These are phyloP conservation scores for Claviceps digitariae DNA, from an alignment of 2,329 filamentous ascomycete species.

Conservation along the genomic window DNA sequence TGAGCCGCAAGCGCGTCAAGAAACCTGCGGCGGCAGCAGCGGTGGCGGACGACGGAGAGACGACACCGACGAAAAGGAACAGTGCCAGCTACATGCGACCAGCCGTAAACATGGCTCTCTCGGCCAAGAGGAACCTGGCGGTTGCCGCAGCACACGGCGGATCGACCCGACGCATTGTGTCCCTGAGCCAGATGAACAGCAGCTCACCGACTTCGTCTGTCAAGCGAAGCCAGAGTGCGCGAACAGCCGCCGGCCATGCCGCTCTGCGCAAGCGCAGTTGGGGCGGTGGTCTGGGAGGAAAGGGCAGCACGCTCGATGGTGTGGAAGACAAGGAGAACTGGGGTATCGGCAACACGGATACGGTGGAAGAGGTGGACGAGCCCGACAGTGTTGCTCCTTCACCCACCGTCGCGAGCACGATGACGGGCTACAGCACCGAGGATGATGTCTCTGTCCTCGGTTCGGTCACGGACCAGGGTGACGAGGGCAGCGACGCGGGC, in stretches of 20 bases:
- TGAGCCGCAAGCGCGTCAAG: conserved; percentile 44
- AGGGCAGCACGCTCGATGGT: conserved; percentile 27
- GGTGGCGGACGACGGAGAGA: conserved; percentile 5
- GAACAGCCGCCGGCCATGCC: conserved; percentile 40
- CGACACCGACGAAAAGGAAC: not conserved
- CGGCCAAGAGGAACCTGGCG: conserved; percentile 34
- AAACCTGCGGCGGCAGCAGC: conserved; percentile 19
- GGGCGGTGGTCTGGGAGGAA: conserved; percentile 36
- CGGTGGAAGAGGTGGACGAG: conserved; percentile 41
- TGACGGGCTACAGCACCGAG: conserved; percentile 1
- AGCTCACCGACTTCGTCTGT: conserved; percentile 53
- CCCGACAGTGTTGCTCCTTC: conserved; percentile 12
- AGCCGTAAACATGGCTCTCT: conserved; percentile 40
- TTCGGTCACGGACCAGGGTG: conserved; percentile 9
- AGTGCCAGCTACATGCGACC: conserved; percentile 13
- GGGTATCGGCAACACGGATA: conserved; percentile 48
- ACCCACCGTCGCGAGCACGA: not conserved
- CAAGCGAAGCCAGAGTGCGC: conserved; percentile 67
- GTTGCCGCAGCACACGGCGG: conserved; percentile 31
- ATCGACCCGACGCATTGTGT: conserved; percentile 69
- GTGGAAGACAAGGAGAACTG: conserved; percentile 52
- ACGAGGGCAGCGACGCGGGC: conserved; percentile 32
- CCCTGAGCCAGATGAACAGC: conserved; percentile 76
- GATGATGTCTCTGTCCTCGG: conserved; percentile 8
- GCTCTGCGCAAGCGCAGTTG: conserved; percentile 55